phyloP scores from a whole-genome alignment of 2,329 filamentous ascomycete species.

The Cytospora leucostoma region DNA sequence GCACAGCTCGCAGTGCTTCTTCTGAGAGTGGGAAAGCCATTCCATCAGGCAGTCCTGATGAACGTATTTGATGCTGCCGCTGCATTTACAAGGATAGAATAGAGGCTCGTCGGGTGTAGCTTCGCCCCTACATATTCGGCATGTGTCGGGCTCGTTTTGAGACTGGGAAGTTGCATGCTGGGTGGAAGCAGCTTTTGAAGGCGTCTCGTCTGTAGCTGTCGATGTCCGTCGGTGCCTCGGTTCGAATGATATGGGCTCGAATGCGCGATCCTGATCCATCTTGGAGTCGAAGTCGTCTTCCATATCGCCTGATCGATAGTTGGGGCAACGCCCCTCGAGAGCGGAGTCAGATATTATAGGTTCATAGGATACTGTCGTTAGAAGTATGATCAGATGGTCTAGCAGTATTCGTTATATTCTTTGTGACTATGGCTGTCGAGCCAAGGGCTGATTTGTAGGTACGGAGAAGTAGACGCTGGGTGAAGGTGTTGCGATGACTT shows the following conservation, averaged over 20 bases:
- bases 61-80: slow-evolving; percentile 96
- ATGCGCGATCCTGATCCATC: slow-evolving; percentile 20
- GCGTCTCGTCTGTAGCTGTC: slow-evolving; percentile 13
- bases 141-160: slow-evolving; percentile 70
- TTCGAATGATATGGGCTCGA: slow-evolving; percentile 21
- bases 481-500: neutral
- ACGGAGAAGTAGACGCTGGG: neutral
- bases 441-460: neutral
- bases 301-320: slow-evolving; percentile 18
- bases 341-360: slow-evolving; percentile 14
- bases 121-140: slow-evolving; percentile 94
- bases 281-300: slow-evolving; percentile 16
- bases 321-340: slow-evolving; percentile 25
- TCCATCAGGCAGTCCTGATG: slow-evolving; percentile 98
- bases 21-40: slow-evolving; percentile 97
- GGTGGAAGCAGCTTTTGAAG: slow-evolving; percentile 9
- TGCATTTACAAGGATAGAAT: slow-evolving; percentile 98
- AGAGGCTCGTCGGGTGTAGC: slow-evolving; percentile 79
- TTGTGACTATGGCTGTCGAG: neutral
- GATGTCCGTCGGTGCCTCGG: slow-evolving; percentile 21
- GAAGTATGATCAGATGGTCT: neutral
- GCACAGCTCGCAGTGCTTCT: slow-evolving; percentile 99
- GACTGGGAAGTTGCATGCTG: slow-evolving; percentile 23
- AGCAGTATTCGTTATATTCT: neutral
- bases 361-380: slow-evolving; percentile 22